These are phyloP conservation scores for Ogataea populi-albae DNA, from an alignment of 805 yeast genomes.

Conservation along the genomic window DNA sequence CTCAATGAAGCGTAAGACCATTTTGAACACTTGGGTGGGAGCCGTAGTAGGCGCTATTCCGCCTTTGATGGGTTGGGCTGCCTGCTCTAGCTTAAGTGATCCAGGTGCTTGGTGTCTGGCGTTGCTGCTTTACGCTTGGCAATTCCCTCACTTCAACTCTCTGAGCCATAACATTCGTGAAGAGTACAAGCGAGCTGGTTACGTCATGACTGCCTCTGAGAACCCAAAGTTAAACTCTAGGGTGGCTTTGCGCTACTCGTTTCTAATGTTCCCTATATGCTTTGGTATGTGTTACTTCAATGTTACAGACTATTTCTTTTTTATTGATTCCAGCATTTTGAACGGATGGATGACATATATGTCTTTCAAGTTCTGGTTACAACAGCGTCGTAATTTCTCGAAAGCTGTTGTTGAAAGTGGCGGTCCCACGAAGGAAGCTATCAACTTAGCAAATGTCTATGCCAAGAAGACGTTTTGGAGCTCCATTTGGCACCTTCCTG, in stretches of 20 bases:
- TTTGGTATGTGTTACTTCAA: conserved; percentile 74
- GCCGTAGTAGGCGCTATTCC: conserved; percentile 99
- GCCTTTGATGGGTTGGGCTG: conserved; percentile 99
- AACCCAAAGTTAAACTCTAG: conserved; percentile 91
- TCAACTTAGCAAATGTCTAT: conserved; percentile 56
- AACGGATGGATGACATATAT: conserved; percentile 84
- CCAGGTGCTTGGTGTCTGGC: conserved; percentile 98
- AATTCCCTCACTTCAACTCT: conserved; percentile 95
- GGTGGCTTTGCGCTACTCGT: conserved; percentile 84
- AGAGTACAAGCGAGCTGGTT: conserved; percentile 90
- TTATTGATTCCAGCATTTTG: conserved; percentile 73
- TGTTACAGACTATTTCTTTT: conserved; percentile 79
- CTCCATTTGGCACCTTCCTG: conserved; percentile 91
- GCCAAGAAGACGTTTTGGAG: conserved; percentile 93
- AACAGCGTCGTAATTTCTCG: conserved; percentile 63
- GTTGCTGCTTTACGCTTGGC: conserved; percentile 91
- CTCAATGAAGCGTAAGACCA: conserved; percentile 78
- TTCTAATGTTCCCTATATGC: conserved; percentile 94
- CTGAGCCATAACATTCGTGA: conserved; percentile 82
- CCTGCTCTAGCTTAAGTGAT: conserved; percentile 70
- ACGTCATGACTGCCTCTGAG: conserved; percentile 94
- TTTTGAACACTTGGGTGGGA: conserved; percentile 96
- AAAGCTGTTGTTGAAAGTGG: conserved; percentile 30
- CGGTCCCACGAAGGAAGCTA: conserved; percentile 52
- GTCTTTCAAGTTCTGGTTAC: conserved; percentile 82